Evolutionary conservation across 75 land plant species (phyloP), one percentile per base, ranked within the genome.

Genomic region (Cupressus sempervirens): DNA sequence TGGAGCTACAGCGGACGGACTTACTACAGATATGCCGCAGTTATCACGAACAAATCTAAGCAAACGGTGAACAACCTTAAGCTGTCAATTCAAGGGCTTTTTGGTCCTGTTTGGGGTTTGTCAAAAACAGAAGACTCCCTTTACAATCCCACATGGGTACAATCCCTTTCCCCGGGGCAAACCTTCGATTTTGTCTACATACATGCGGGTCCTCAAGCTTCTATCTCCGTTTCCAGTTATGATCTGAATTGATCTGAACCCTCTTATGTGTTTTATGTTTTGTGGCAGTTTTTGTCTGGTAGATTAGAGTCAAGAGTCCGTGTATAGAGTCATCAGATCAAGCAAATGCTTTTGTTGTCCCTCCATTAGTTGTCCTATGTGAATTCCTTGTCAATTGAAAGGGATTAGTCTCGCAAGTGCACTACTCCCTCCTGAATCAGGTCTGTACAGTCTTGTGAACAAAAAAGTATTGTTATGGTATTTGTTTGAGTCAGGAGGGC

Each of bases 101-200:
- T 93, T 79, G 99, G 99, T 16, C 94, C 97, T n/a, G 10, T 94
- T 8, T 97, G 96, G 96, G 99, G 99, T 45, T 91, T 97, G 30
- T 83, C 86, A 30, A 90, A 88, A 76, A 82, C 86, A 40, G 91
- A 89, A 11, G 87, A 88, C 34, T 29, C 81, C 53, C 76, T 86
- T 81, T 97, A 91, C 80, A 52, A 94, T 36, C 99, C 99, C 41
- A 7, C 86, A 41, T 94, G 97, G 96, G 46, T 90, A 18, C 90
- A 84, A 81, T 82, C 94, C 20, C 85, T 95, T 58, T 80, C 92
- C 20, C 91, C 94, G 30, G 93, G 94, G 3, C 86, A 93, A 76
- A 94, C 90, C 84, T 77, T 95, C 14, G 94, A 89, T 35, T 95
- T 97, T 82, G 93, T 95, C 9, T 97, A 97, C 89, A 92, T 97